A percentile compares a stretch with the other conserved stretches of the same genome.
Conservation (phyloP, 1,284 basidiomycete species). For the Irpex rosettiformis region DNA sequence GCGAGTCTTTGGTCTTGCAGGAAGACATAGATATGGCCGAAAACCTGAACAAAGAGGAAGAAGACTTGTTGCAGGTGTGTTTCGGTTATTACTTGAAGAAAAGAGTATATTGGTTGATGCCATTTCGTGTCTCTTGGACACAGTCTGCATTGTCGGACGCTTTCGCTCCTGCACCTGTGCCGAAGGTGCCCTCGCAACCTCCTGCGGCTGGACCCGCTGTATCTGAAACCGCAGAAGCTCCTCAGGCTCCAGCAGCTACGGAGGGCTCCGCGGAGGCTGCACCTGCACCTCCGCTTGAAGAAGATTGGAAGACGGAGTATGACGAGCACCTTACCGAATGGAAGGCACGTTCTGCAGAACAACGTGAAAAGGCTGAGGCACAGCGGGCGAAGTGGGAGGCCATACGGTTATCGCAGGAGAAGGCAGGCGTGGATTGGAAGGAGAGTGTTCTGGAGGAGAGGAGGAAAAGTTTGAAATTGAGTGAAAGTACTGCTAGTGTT, state of each 20-base stretch:
- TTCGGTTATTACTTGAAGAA: neutral
- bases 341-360: constrained; percentile 71
- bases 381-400: constrained; percentile 73
- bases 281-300: constrained; percentile 25
- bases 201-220: constrained; percentile 17
- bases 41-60: constrained; percentile 25
- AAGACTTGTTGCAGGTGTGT: constrained; percentile 29
- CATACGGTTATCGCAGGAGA: constrained; percentile 38
- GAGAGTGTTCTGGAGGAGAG: constrained; percentile 23
- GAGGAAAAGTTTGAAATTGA: neutral
- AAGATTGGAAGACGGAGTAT: constrained; percentile 59
- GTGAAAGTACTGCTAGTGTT: neutral
- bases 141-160: constrained; percentile 30
- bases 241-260: constrained; percentile 14
- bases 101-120: neutral
- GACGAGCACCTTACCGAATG: constrained; percentile 69
- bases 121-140: neutral
- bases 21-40: constrained; percentile 23
- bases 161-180: constrained; percentile 22
- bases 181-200: constrained; percentile 22
- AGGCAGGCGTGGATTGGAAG: constrained; percentile 25
- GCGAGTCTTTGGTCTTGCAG: neutral
- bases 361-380: constrained; percentile 71
- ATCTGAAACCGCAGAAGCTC: constrained; percentile 12
- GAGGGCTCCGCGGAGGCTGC: constrained; percentile 10